Evolutionary conservation across 2,329 filamentous ascomycete species (phyloP), one percentile per base, ranked within the genome.

Genomic region (Aureobasidium sp.): DNA sequence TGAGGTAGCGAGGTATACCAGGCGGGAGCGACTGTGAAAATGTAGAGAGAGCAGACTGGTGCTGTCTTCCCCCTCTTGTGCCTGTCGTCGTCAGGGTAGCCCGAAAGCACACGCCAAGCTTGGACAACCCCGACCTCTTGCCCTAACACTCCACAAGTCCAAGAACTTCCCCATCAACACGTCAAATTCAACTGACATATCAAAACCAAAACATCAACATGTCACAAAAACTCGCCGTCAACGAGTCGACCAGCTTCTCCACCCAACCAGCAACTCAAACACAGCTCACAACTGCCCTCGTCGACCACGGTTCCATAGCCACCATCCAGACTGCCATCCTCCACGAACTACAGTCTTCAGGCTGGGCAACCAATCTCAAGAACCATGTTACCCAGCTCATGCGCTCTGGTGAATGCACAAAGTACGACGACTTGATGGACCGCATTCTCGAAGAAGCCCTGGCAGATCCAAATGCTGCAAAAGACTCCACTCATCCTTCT

Each of bases 341-440:
- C 63, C 77, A 82, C 67, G 78, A 79, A 24, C 77, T 86, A 12
- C 79, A 83, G 67, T 77, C 81, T 59, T 73, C 76, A n/a, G 83
- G 83, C 66, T 87, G 83, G 83, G 80, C 81, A 45, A 78, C 82
- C 67, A 76, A 76, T 31, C 76, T 87, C 63, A 79, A 79, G 62
- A 74, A 74, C 50, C 79, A 85, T 64, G 77, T 83, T 19, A 78
- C 79, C 50, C 76, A 81, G 61, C 76, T 86, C 44, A 79, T 86
- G 60, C 80, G 83, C 66, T 80, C 78, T 29, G 82, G 82, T 50
- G 79, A 82, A 60, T 82, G 80, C 68, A 78, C 78, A 61, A 82
- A 78, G 35, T 83, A 82, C 66, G 79, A 82, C 59, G 81, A 86
- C 60, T 75, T 85, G 48, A 76, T 83, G 70, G 77, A 76, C 19